A percentile compares a stretch with the other conserved stretches of the same genome.
Evolutionary conservation across 768 basidiomycete species (phyloP).

Genomic region (Boletus rex-veris): DNA sequence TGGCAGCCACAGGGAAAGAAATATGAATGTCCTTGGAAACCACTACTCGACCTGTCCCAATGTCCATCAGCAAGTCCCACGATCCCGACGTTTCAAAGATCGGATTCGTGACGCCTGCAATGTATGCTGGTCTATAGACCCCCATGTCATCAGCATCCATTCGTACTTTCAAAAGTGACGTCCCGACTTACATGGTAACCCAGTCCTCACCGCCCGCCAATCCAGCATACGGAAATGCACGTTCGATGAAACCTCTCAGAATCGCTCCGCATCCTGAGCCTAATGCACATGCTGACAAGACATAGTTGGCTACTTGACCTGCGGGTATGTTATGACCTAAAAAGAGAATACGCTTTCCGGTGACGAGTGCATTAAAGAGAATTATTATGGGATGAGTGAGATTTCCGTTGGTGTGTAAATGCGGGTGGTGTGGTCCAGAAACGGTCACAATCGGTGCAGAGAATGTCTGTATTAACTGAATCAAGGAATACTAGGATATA

Average conservation of each 20-base stretch:
- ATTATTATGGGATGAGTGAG: conserved; percentile 93
- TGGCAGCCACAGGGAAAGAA: conserved; percentile 47
- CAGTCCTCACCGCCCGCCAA: conserved; percentile 85
- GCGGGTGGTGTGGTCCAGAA: conserved; percentile 79
- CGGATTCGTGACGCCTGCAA: conserved; percentile 96
- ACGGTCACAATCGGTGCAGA: conserved; percentile 54
- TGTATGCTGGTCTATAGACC: conserved; percentile 74
- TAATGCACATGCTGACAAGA: conserved; percentile 90
- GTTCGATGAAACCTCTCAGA: conserved; percentile 82
- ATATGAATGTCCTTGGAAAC: conserved; percentile 81
- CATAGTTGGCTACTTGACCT: conserved; percentile 85
- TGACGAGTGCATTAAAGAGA: conserved; percentile 93
- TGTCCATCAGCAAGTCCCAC: conserved; percentile 95
- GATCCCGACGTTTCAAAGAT: conserved; percentile 84
- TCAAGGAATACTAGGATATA: conserved; percentile 76
- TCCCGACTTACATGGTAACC: conserved; percentile 70
- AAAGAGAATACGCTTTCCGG: conserved; percentile 95
- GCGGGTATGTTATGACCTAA: conserved; percentile 88
- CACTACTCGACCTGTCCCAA: conserved; percentile 80
- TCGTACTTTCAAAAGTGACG: neutral
- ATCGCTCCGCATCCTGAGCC: conserved; percentile 86
- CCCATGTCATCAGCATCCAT: conserved; percentile 6
- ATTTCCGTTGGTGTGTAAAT: conserved; percentile 88
- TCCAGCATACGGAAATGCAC: conserved; percentile 95
- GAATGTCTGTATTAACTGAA: conserved; percentile 85